phyloP scores from a whole-genome alignment of 345 rosid genomes.

The Eutrema heterophyllum region DNA sequence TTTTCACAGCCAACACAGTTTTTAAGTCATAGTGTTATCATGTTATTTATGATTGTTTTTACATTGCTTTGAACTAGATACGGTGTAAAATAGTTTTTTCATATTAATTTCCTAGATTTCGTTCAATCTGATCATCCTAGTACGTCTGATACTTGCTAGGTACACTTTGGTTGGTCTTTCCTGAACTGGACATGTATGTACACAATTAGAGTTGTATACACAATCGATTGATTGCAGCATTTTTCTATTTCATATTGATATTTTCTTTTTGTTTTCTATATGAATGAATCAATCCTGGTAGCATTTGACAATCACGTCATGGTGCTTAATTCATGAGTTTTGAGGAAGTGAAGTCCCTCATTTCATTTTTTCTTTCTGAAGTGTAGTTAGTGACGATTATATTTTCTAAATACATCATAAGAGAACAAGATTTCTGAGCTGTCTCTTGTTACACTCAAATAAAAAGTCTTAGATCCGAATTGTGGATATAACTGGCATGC shows the following conservation, averaged over 20 bases:
- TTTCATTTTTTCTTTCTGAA: background rate
- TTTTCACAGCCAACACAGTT: background rate
- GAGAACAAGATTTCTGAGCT: background rate
- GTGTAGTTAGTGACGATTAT: slow-evolving; percentile 2
- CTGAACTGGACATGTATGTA: slow-evolving; percentile 11
- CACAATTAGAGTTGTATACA: background rate
- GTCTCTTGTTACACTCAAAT: background rate
- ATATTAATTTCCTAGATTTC: background rate
- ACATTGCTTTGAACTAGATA: slow-evolving; percentile 10
- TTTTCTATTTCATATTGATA: background rate
- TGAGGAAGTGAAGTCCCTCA: background rate
- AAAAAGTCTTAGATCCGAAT: background rate
- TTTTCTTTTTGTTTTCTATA: background rate
- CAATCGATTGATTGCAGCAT: background rate
- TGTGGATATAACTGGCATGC: background rate
- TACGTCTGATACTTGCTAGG: slow-evolving; percentile 16
- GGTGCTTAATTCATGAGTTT: background rate
- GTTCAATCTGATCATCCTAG: background rate
- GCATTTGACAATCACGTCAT: background rate
- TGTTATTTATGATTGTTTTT: background rate
- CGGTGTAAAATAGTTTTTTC: background rate
- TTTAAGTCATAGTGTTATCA: too few species aligned
- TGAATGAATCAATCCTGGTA: background rate
- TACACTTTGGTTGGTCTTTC: background rate
- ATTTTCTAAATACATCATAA: background rate